These are phyloP conservation scores for Rhodotorula babjevae DNA, from an alignment of 768 basidiomycete species.

Conservation along the genomic window DNA sequence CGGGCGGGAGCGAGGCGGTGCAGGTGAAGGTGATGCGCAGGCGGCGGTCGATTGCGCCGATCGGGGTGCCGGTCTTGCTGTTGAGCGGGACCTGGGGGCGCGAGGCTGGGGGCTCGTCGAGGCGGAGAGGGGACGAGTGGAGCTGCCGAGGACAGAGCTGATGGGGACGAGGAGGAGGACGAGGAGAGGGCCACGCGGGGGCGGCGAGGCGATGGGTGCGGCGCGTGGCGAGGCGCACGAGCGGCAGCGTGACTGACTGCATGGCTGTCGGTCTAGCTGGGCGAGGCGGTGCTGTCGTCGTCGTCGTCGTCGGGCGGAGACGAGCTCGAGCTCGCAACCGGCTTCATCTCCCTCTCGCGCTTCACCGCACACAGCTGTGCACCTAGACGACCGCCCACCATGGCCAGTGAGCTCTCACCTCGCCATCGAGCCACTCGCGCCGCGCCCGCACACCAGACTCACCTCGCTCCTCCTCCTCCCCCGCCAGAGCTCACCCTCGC, in stretches of 20 bases:
- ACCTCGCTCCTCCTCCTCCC: background rate
- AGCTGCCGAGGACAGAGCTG: background rate
- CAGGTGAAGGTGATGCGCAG: constrained; percentile 81
- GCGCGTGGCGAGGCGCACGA: too few species aligned
- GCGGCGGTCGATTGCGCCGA: constrained; percentile 55
- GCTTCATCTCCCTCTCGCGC: too few species aligned
- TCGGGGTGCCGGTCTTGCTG: constrained; percentile 5
- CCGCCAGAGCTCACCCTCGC: constrained; percentile 46
- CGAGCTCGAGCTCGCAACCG: too few species aligned
- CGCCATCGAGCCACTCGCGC: background rate
- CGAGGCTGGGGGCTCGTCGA: background rate
- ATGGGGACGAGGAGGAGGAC: background rate
- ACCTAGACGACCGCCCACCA: background rate
- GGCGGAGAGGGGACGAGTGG: background rate
- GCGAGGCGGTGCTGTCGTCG: too few species aligned
- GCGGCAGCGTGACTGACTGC: too few species aligned
- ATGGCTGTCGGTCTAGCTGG: too few species aligned
- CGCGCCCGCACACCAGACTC: background rate
- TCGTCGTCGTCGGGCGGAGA: too few species aligned
- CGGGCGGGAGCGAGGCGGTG: constrained; percentile 55
- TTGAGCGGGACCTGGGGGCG: background rate
- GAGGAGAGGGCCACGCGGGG: background rate
- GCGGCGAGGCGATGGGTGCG: too few species aligned
- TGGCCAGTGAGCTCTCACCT: background rate
- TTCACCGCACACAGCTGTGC: too few species aligned